Evolutionary conservation across 352 stramenopile genomes (phyloP), one percentile per base, ranked within the genome.

Genomic region (Plasmopara viticola): DNA sequence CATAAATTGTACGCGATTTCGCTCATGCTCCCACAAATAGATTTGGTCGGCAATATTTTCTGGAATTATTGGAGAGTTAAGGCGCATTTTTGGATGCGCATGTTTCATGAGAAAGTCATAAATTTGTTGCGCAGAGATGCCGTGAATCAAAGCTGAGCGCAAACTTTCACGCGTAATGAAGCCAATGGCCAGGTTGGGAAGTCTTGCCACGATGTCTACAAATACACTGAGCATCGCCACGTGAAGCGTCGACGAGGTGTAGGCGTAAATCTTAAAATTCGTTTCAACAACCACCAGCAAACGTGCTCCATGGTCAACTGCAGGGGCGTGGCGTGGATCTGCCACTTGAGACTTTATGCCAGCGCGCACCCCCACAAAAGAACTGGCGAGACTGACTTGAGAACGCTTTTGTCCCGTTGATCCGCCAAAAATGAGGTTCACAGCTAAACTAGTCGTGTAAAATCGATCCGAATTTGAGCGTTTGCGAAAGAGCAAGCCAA

Each of bases 191-290:
- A 96, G 48, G 59, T 97, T 97, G 4, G 87, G 87, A 34, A 97
- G 63, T 7, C 86, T 77, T n/a, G 79, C 84, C 25, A 93, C 84
- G 37, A 95, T 89, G 51, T 96, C 86, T 8, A 94, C 77, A 58
- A 97, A 97, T 41, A 97, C 84, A 51, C 72, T 90, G 41, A 97
- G 73, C 87, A 97, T 97, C n/a, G 86, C 87, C 33, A 96, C 76
- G 60, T 97, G 88, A 47, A 97, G 70, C 15, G 85, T 89, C 20
- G 85, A 96, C 30, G 70, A 63, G 15, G 88, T 95, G 72, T 97
- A 97, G 8, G 84, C 84, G 59, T 96, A 94, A 7, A 96, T 64
- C 65, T 97, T 94, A 60, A 96, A 97, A 56, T 97, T 97, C 29
- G 88, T 96, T 66, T 96, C 86, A 28, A 95, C 87, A 25, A 95